phyloP scores from a whole-genome alignment of 2,329 filamentous ascomycete species.

The Ceratocystis albifundus region DNA sequence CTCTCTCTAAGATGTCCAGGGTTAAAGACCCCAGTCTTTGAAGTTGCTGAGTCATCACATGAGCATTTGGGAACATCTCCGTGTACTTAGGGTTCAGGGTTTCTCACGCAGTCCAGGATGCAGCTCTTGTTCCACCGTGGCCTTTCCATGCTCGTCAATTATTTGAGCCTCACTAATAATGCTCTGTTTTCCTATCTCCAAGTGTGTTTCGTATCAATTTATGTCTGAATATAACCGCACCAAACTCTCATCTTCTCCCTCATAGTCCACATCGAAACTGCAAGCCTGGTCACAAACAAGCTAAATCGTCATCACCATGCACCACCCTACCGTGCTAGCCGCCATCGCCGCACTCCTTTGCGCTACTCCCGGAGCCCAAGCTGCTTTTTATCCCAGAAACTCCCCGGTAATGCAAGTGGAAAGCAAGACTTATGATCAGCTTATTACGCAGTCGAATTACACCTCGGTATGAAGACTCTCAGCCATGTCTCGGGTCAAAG shows the following conservation, averaged over 20 bases:
- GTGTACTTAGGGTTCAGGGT: not conserved
- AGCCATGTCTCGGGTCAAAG: no score
- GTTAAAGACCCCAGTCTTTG: not conserved
- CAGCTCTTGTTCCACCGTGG: not conserved
- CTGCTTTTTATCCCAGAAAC: slow-evolving; percentile 71
- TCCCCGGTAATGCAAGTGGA: slow-evolving; percentile 79
- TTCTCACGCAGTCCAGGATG: not conserved
- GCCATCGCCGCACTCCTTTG: slow-evolving; percentile 2
- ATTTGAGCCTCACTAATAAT: not conserved
- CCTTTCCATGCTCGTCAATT: not conserved
- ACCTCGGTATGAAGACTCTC: slow-evolving; percentile 56
- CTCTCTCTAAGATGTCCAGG: not conserved
- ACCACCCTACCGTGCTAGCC: slow-evolving; percentile 11
- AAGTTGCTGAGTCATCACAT: not conserved
- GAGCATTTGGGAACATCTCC: not conserved
- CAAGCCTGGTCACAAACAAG: not conserved
- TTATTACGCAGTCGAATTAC: slow-evolving; percentile 82
- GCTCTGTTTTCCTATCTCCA: not conserved
- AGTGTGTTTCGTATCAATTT: not conserved
- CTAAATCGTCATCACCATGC: not conserved
- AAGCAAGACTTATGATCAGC: slow-evolving; percentile 62
- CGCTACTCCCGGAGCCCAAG: slow-evolving; percentile 27
- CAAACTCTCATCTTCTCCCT: not conserved
- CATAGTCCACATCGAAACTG: not conserved
- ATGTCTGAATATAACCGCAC: not conserved